These are phyloP conservation scores for Tricholoma terreum DNA, from an alignment of 768 basidiomycete genomes.

Conservation along the genomic window DNA sequence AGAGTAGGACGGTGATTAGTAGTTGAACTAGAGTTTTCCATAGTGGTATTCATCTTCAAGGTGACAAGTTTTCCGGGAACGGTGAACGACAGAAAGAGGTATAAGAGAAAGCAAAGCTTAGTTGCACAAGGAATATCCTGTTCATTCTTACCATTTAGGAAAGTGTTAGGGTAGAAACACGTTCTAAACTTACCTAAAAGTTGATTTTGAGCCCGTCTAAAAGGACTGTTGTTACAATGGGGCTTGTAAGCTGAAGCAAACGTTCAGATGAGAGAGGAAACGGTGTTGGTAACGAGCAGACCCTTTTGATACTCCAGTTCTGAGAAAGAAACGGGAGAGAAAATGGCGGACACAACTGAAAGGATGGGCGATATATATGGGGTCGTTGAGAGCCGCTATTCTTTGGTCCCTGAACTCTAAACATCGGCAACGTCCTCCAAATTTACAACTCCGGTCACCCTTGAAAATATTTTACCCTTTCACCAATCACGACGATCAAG, in stretches of 20 bases:
- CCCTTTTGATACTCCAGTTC: constrained; percentile 51
- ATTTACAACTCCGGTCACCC: constrained; percentile 47
- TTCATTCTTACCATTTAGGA: constrained; percentile 15
- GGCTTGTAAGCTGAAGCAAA: constrained; percentile 41
- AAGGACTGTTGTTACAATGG: constrained; percentile 81
- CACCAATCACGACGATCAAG: constrained; percentile 16
- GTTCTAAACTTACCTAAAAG: constrained; percentile 55
- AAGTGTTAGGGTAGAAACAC: constrained; percentile 21
- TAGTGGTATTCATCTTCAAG: constrained; percentile 65
- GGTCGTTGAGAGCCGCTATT: constrained; percentile 38
- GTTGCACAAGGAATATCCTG: constrained; percentile 68
- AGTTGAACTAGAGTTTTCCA: constrained; percentile 70
- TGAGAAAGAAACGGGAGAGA: constrained; percentile 32
- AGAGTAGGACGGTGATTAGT: constrained; percentile 67
- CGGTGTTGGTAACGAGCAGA: constrained; percentile 25
- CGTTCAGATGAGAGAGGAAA: constrained; percentile 16
- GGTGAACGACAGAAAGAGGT: constrained; percentile 54
- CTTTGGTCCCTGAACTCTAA: constrained; percentile 46
- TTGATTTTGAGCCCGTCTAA: constrained; percentile 76
- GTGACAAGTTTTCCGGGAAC: constrained; percentile 50
- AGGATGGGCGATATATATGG: constrained; percentile 43
- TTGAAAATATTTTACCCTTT: constrained; percentile 29
- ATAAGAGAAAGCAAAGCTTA: constrained; percentile 54
- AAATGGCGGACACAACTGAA: constrained; percentile 28
- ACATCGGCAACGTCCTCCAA: constrained; percentile 47